Evolutionary conservation across 495 filamentous ascomycete genomes (phyloP).

Genomic region (Cladorrhinum samala): DNA sequence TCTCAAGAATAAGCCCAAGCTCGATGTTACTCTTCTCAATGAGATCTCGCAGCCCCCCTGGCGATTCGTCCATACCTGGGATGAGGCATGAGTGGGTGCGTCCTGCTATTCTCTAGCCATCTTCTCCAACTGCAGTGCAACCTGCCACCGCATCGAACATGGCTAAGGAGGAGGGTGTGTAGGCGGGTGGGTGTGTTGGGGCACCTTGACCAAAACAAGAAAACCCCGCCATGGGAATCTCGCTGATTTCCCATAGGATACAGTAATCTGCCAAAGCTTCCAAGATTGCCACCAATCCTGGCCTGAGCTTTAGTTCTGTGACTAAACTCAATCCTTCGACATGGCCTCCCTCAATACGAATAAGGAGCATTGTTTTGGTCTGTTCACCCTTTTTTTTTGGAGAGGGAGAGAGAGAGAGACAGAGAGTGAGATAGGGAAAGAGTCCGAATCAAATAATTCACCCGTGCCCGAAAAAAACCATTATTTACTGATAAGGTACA

Average conservation of each 20-base stretch:
- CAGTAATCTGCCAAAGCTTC: not conserved
- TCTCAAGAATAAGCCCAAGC: not conserved
- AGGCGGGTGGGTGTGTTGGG: too few species aligned
- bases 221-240: slow-evolving; percentile 8
- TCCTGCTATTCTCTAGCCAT: not conserved
- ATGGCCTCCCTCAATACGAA: not conserved
- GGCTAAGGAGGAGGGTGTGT: not conserved
- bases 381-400: not conserved
- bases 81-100: too few species aligned
- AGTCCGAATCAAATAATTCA: too few species aligned
- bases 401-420: not conserved
- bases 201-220: not conserved
- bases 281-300: not conserved
- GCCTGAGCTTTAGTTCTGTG: not conserved
- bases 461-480: too few species aligned
- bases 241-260: slow-evolving; percentile 4
- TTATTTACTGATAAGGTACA: too few species aligned
- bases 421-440: too few species aligned
- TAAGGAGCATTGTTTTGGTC: not conserved
- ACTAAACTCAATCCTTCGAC: not conserved
- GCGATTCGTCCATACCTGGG: not conserved
- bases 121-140: not conserved
- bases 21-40: not conserved
- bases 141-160: not conserved
- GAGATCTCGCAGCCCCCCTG: not conserved